Evolutionary conservation across 352 stramenopile species (phyloP).

Genomic region (Pythium scleroteichum): DNA sequence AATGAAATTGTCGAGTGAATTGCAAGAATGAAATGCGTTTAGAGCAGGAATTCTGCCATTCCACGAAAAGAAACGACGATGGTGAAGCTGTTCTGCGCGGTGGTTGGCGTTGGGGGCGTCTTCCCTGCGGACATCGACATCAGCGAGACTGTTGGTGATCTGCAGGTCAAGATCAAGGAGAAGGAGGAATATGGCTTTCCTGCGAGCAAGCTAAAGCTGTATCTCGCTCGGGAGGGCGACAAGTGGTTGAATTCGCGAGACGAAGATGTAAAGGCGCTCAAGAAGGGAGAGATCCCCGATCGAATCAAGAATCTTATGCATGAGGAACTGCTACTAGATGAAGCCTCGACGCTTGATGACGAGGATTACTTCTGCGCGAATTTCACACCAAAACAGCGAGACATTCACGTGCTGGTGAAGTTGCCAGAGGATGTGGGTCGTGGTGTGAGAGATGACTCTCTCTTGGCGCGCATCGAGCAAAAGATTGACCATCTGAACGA

Average conservation of each 20-base stretch:
- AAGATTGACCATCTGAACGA: slow-evolving; percentile 21
- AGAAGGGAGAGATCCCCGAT: slow-evolving; percentile 7
- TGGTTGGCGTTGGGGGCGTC: slow-evolving; percentile 3
- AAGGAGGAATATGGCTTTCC: not conserved
- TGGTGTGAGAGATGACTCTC: not conserved
- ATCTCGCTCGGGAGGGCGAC: not conserved
- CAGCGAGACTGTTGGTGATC: slow-evolving; percentile 1
- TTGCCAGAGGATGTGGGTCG: slow-evolving; percentile 4
- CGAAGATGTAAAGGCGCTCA: not conserved
- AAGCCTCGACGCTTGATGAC: slow-evolving; percentile 5
- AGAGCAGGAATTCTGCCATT: slow-evolving; percentile 2
- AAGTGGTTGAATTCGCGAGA: not conserved
- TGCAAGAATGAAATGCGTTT: not conserved
- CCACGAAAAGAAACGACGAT: slow-evolving; percentile 2
- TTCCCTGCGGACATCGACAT: slow-evolving; percentile 3
- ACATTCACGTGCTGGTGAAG: slow-evolving; percentile 14
- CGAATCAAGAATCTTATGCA: slow-evolving; percentile 8
- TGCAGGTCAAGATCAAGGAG: slow-evolving; percentile 10
- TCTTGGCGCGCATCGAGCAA: slow-evolving; percentile 12
- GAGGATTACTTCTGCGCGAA: slow-evolving; percentile 4
- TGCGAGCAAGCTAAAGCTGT: slow-evolving; percentile 1
- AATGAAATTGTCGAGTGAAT: too few relatives aligned
- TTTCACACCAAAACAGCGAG: not conserved
- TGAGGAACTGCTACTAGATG: slow-evolving; percentile 3
- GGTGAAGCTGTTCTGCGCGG: slow-evolving; percentile 7